phyloP scores from a whole-genome alignment of 352 stramenopile species.

The Pythium rhizo-oryzae region DNA sequence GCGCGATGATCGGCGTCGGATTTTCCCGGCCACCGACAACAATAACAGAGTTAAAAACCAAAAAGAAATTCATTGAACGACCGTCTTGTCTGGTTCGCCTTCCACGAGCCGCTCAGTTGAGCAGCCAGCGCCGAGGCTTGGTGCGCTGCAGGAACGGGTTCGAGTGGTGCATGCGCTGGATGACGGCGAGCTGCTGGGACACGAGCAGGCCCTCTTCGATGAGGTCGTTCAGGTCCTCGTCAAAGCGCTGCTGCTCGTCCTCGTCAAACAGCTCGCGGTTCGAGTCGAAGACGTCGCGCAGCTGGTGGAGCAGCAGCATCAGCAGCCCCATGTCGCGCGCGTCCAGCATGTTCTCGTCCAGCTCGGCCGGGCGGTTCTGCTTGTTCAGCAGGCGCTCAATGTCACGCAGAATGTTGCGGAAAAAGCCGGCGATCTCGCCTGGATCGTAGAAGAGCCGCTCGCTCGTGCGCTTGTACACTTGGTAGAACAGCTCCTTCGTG shows the following conservation, averaged over 20 bases:
- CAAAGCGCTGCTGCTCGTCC: slow-evolving; percentile 81
- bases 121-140: slow-evolving; percentile 56
- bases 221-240: slow-evolving; percentile 82
- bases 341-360: slow-evolving; percentile 46
- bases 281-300: slow-evolving; percentile 77
- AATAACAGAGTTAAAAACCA: background rate
- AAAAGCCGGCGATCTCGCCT: slow-evolving; percentile 68
- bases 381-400: slow-evolving; percentile 88
- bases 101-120: slow-evolving; percentile 41
- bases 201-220: slow-evolving; percentile 77
- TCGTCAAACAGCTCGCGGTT: slow-evolving; percentile 74
- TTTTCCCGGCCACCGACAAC: too few species aligned
- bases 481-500: slow-evolving; percentile 55
- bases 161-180: slow-evolving; percentile 88
- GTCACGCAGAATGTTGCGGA: slow-evolving; percentile 82
- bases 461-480: slow-evolving; percentile 80
- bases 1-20: background rate
- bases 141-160: slow-evolving; percentile 77
- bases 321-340: slow-evolving; percentile 74
- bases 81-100: background rate
- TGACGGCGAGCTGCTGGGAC: slow-evolving; percentile 81
- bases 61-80: background rate
- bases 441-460: slow-evolving; percentile 81
- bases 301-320: slow-evolving; percentile 72
- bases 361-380: slow-evolving; percentile 49